A percentile compares a stretch with the other conserved stretches of the same genome.
Conservation (phyloP, 2,329 filamentous ascomycete species). For the Stemphylium beticola region DNA sequence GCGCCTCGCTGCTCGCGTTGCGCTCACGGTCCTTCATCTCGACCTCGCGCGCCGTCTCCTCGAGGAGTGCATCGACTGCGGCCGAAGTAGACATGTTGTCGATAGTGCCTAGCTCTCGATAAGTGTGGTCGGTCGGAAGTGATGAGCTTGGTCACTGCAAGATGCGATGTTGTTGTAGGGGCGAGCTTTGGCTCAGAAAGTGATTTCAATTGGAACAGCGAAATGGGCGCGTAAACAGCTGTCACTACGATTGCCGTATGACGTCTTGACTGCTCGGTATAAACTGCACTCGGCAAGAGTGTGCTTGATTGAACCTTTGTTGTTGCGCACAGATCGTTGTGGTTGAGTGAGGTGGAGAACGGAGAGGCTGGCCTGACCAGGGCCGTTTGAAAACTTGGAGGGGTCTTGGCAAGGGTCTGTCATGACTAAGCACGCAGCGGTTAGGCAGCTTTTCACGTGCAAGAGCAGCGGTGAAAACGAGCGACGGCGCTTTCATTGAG, state of each 20-base stretch:
- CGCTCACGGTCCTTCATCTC: conserved; percentile 24
- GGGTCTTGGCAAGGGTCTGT: conserved; percentile 9
- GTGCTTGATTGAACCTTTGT: conserved; percentile 23
- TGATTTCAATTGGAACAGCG: conserved; percentile 30
- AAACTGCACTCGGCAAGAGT: conserved; percentile 17
- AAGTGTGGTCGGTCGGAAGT: conserved; percentile 28
- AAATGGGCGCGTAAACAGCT: conserved; percentile 20
- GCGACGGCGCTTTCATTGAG: background rate
- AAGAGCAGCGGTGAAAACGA: background rate
- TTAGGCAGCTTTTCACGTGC: background rate
- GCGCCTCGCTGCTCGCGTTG: conserved; percentile 25
- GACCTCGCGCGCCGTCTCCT: conserved; percentile 56
- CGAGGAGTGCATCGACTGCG: conserved; percentile 89
- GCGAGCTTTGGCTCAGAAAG: conserved; percentile 29
- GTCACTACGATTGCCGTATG: conserved; percentile 17
- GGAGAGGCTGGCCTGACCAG: conserved; percentile 5
- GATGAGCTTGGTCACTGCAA: conserved; percentile 33
- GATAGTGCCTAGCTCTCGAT: conserved; percentile 32
- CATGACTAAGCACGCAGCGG: background rate
- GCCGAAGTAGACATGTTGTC: conserved; percentile 53
- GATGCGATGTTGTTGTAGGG: conserved; percentile 24
- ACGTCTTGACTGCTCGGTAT: conserved; percentile 19
- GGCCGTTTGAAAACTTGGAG: conserved; percentile 11
- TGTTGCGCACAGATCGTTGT: conserved; percentile 18
- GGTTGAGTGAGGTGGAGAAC: conserved; percentile 15